These are phyloP conservation scores for Aspergillus clavatus DNA, from an alignment of 2,329 filamentous ascomycete species.

Conservation along the genomic window DNA sequence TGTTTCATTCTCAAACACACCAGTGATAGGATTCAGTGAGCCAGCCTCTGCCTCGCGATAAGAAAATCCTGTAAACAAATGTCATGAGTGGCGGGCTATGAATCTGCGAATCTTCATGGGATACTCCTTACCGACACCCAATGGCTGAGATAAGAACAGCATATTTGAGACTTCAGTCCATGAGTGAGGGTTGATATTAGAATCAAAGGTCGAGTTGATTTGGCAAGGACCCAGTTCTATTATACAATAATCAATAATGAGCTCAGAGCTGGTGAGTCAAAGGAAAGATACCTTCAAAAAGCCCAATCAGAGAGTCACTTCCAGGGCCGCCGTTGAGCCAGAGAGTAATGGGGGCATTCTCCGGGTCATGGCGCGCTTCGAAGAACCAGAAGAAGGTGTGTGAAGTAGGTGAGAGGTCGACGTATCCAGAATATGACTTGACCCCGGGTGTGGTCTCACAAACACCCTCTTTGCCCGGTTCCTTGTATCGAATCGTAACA, in stretches of 20 bases:
- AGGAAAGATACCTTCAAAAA: constrained; percentile 34
- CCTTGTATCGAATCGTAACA: constrained; percentile 55
- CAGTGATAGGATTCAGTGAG: constrained; percentile 42
- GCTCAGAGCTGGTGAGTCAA: too few species aligned
- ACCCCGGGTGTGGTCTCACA: constrained; percentile 54
- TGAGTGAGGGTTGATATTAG: constrained; percentile 53
- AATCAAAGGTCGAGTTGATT: constrained; percentile 42
- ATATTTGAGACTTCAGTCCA: constrained; percentile 59
- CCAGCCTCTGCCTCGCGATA: constrained; percentile 34
- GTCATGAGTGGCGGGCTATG: neutral
- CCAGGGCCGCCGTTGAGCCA: constrained; percentile 43
- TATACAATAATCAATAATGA: constrained; percentile 13
- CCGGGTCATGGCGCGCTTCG: constrained; percentile 50
- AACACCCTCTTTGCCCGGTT: constrained; percentile 47
- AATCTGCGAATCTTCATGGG: neutral
- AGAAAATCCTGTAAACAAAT: constrained; percentile 27
- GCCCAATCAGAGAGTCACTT: constrained; percentile 39
- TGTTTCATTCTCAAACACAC: constrained; percentile 43
- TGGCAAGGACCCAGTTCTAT: constrained; percentile 41
- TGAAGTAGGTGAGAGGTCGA: constrained; percentile 48
- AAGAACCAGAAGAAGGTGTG: constrained; percentile 56
- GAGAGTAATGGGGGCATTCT: constrained; percentile 39
- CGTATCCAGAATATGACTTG: constrained; percentile 54
- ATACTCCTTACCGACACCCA: constrained; percentile 46
- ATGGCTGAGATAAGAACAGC: constrained; percentile 58